Percentiles rank a stretch among this genome's conserved stretches.
phyloP scores from a whole-genome alignment of 2,329 filamentous ascomycete genomes.

The Colletotrichum karsti region DNA sequence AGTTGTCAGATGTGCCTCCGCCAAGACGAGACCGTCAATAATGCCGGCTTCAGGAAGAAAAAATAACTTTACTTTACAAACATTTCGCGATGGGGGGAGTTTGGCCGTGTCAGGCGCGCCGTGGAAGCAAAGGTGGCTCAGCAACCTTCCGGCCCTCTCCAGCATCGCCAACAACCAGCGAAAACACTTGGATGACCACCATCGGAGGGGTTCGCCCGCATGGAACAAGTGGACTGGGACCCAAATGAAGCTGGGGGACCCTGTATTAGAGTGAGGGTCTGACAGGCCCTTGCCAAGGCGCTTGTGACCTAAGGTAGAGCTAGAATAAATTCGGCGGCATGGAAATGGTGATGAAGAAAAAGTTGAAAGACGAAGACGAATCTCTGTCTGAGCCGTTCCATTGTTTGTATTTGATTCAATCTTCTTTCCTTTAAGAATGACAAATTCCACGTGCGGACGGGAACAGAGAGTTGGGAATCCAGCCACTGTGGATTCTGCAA shows the following conservation, averaged over 20 bases:
- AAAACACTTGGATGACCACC: neutral
- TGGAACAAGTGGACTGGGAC: neutral
- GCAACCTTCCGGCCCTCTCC: neutral
- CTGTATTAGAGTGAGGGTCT: neutral
- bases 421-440: neutral
- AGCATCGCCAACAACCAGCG: neutral
- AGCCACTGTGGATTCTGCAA: neutral
- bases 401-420: constrained; percentile 4
- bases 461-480: neutral
- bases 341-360: neutral
- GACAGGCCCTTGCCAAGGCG: constrained; percentile 12
- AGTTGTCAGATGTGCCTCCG: neutral
- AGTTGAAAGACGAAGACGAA: neutral
- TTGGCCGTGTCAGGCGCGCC: neutral
- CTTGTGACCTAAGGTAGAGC: neutral
- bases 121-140: neutral
- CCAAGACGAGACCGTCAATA: neutral
- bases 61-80: neutral
- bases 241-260: neutral
- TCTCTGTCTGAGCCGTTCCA: neutral
- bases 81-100: neutral
- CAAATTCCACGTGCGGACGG: constrained; percentile 6
- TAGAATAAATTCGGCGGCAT: neutral
- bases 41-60: neutral
- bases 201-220: neutral